Evolutionary conservation across 441 rosid genomes (phyloP), one percentile per base, ranked within the genome.

Genomic region (Populus trichocarpa): DNA sequence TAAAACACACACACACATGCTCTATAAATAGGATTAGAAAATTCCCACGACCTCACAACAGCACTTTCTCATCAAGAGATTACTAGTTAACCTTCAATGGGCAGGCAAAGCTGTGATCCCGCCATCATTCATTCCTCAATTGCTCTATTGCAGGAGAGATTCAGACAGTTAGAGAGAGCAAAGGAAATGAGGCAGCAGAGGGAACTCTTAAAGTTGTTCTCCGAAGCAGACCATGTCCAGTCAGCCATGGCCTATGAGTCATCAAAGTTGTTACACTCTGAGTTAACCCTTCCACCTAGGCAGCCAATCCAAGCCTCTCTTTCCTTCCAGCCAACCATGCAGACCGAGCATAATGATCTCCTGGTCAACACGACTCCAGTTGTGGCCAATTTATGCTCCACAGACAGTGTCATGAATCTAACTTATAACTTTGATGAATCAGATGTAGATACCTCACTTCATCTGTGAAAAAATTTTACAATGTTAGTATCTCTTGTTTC

Each of bases 381-480:
- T 67, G 74, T 70, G 77, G 72, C 25, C 18, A 74, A 78, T 71
- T 74, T 81, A 73, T 74, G 70, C 80, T 73, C 77, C 9, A 70
- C 66, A 80, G 85, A 79, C n/a, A 75, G 73, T 77, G 77, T 70
- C 64, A 79, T 69, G 61, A 69, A 77, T 75, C 74, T 11, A 75
- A 53, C 67, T 70, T 76, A 80, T 22, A 72, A 70, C 84, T 70
- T 75, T 36, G 82, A 87, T 70, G 87, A 82, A 67, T 84, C 83
- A 73, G 87, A 87, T 26, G 88, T 84, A 53, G 88, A 86, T 74
- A 83, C 89, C 77, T 84, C 89, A 72, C 86, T 89, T 83, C 89
- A 86, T 80, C 83, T 89, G 69, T 86, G 84, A 82, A 80, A 84
- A 64, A 26, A 0, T 71, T 81, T 79, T 77, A 83, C 71, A 84